These are phyloP conservation scores for Scutellaria minor DNA, from an alignment of 257 asterid genomes.

Conservation along the genomic window DNA sequence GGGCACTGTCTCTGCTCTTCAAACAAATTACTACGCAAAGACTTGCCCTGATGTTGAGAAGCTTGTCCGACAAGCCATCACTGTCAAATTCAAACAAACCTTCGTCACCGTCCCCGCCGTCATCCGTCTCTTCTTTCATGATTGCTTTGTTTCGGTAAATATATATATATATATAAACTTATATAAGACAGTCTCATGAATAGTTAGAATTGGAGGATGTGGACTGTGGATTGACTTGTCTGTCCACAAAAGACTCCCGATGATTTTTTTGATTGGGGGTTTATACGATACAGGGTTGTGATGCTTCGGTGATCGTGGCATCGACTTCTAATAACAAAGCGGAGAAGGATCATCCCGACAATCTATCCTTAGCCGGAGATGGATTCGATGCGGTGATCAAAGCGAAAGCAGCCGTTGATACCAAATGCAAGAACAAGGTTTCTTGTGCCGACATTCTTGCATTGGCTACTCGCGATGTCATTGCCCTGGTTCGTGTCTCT, in stretches of 20 bases:
- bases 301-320: constrained; percentile 74
- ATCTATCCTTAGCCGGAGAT: constrained; percentile 91
- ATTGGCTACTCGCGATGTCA: constrained; percentile 79
- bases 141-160: constrained; percentile 70
- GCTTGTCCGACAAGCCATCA: constrained; percentile 60
- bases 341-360: constrained; percentile 84
- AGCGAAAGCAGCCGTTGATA: constrained; percentile 85
- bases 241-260: too few species aligned
- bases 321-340: constrained; percentile 69
- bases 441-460: constrained; percentile 96
- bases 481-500: constrained; percentile 55
- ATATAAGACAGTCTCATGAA: too few species aligned
- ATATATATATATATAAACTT: not conserved
- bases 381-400: constrained; percentile 88
- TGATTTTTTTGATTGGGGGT: not conserved
- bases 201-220: too few species aligned
- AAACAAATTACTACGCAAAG: constrained; percentile 49
- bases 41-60: constrained; percentile 75
- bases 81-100: constrained; percentile 62
- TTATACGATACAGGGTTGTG: constrained; percentile 64
- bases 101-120: constrained; percentile 69
- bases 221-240: too few species aligned
- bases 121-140: constrained; percentile 87
- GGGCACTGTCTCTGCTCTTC: constrained; percentile 48
- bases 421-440: constrained; percentile 64